Percentiles rank a stretch among this genome's conserved stretches.
Evolutionary conservation across 768 basidiomycete species (phyloP).

Genomic region (Tricholoma terreum): DNA sequence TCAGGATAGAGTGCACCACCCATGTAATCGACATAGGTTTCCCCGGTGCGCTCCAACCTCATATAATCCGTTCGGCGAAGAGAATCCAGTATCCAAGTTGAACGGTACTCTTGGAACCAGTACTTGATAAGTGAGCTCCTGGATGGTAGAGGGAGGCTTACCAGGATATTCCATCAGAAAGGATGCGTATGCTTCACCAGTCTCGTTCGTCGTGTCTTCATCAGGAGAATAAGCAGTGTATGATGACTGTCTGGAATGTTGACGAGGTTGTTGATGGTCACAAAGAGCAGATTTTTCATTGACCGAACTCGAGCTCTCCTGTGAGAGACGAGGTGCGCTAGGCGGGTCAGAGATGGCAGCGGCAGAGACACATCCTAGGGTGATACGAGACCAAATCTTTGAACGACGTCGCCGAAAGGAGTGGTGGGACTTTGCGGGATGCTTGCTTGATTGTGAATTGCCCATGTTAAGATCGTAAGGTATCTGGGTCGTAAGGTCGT

Average conservation of each 20-base stretch:
- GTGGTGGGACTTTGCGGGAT: conserved; percentile 15
- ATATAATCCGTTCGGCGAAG: conserved; percentile 62
- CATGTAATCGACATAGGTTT: conserved; percentile 87
- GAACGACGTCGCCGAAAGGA: conserved; percentile 33
- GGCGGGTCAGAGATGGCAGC: conserved; percentile 31
- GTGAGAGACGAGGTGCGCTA: conserved; percentile 26
- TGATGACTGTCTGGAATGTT: conserved; percentile 14
- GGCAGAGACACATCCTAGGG: conserved; percentile 37
- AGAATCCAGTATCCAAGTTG: conserved; percentile 69
- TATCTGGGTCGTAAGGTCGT: conserved; percentile 1
- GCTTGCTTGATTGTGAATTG: conserved; percentile 26
- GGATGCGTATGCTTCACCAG: conserved; percentile 40
- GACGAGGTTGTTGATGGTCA: conserved; percentile 18
- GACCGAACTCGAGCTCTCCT: conserved; percentile 37
- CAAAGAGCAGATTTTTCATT: conserved; percentile 24
- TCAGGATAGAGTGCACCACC: conserved; percentile 80
- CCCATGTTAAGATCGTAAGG: conserved; percentile 24
- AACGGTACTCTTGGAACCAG: conserved; percentile 50
- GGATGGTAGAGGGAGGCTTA: conserved; percentile 9
- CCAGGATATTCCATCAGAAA: conserved; percentile 48
- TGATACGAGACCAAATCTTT: conserved; percentile 35
- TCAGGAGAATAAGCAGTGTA: conserved; percentile 27
- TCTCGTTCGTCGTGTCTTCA: conserved; percentile 31
- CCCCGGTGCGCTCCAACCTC: conserved; percentile 56
- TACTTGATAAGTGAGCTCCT: conserved; percentile 1